Base-by-base conservation (phyloP, 768 basidiomycete species). In the Amanita rubescens region DNA sequence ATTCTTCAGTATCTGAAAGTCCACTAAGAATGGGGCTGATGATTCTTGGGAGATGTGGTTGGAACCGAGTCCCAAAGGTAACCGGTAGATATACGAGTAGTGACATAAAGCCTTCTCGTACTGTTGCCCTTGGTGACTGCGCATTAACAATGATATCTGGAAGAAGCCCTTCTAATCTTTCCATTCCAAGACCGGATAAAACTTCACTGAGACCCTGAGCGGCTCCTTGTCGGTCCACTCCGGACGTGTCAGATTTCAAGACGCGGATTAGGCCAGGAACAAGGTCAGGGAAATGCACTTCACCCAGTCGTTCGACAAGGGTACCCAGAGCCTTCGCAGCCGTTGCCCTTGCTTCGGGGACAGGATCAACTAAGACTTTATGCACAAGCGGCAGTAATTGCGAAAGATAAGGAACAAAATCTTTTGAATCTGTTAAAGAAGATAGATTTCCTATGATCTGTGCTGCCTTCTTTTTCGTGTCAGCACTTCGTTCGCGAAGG, bases 51-150 rank as follows among this genome's bases (percentile, higher is more conserved):
- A 99, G 74, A 70, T 98, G 94, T 0, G 94, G 95, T 58, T 94
- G 85, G 81, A 99, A 98, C 41, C 94, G 86, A 53, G 88, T 85
- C 6, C 96, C 96, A 63, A 99, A 98, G 1, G 95, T 98, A 1
- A 94, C 86, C 1, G 96, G 95, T 2, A 98, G 72, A 72, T 87
- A 98, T 15, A 98, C 93, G 33, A 99, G 82, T 11, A 98, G 75
- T 0, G 94, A 96, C 86, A 99, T 98, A 76, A 97, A 98, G 9
- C 96, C 96, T 75, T 98, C 96, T 33, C 94, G 82, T 38, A 98
- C 89, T 24, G 93, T 94, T 22, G 94, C 79, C 9, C 91, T 76
- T 1, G 92, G 87, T 44, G 91, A 94, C 59, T 89, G 84, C 2
- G 94, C 90, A 65, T 92, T 97, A 25, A 79, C 80, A 57, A 99